Evolutionary conservation across 1,284 basidiomycete species (phyloP).

Genomic region (Ustilago curta): DNA sequence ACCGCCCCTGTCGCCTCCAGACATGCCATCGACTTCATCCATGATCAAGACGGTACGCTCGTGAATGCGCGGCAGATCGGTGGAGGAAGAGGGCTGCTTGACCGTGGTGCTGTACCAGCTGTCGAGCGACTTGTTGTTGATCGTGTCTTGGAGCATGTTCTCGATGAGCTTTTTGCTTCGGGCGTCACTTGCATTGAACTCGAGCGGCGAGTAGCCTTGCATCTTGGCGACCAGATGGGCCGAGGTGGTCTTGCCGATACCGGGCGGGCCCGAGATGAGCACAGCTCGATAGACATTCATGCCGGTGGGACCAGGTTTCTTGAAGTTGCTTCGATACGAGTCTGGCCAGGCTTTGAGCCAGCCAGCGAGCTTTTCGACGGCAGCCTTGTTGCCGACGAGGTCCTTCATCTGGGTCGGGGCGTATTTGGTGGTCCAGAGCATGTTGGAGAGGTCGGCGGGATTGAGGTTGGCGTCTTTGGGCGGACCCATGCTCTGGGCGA

Average conservation of each 20-base stretch:
- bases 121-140: slow-evolving; percentile 80
- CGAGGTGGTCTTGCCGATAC: slow-evolving; percentile 97
- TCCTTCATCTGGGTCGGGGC: slow-evolving; percentile 88
- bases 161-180: slow-evolving; percentile 97
- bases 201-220: slow-evolving; percentile 90
- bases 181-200: slow-evolving; percentile 94
- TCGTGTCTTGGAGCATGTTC: slow-evolving; percentile 71
- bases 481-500: slow-evolving; percentile 58
- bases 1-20: slow-evolving; percentile 93
- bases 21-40: slow-evolving; percentile 99
- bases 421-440: slow-evolving; percentile 93
- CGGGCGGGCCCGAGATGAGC: slow-evolving; percentile 90
- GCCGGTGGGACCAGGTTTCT: slow-evolving; percentile 91
- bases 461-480: slow-evolving; percentile 36
- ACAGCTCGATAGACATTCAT: slow-evolving; percentile 89
- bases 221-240: slow-evolving; percentile 91
- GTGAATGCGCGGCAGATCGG: slow-evolving; percentile 74
- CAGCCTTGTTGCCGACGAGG: slow-evolving; percentile 92
- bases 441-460: slow-evolving; percentile 69
- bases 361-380: slow-evolving; percentile 82
- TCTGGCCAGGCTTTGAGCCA: slow-evolving; percentile 86
- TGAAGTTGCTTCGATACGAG: slow-evolving; percentile 73
- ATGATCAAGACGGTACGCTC: slow-evolving; percentile 91
- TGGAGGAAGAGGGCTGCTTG: slow-evolving; percentile 6
- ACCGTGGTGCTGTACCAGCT: slow-evolving; percentile 77